Conservation (phyloP, 2,329 filamentous ascomycete species). For the Fusarium humuli region DNA sequence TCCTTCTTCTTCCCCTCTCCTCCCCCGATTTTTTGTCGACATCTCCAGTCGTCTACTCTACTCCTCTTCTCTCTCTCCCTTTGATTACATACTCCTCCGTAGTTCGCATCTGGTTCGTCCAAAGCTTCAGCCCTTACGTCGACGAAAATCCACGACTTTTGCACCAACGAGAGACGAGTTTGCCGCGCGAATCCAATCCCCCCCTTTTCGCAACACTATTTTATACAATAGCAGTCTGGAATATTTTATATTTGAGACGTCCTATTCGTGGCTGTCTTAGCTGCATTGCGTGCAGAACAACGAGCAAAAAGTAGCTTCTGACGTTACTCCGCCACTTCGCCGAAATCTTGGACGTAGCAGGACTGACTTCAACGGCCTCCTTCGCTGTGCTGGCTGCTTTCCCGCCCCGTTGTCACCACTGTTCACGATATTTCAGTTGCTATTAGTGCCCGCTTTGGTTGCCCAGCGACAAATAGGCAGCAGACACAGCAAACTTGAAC, state of each 20-base stretch:
- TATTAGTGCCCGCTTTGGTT: conserved; percentile 26
- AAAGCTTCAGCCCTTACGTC: conserved; percentile 33
- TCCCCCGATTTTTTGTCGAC: conserved; percentile 29
- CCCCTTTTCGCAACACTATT: conserved; percentile 18
- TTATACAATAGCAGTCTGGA: conserved; percentile 10
- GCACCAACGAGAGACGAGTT: conserved; percentile 32
- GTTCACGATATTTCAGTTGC: neutral
- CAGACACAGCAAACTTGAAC: conserved; percentile 1
- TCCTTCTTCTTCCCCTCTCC: conserved; percentile 17
- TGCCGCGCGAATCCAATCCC: conserved; percentile 7
- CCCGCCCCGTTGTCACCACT: conserved; percentile 23
- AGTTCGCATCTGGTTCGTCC: conserved; percentile 24
- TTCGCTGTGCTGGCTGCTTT: conserved; percentile 42
- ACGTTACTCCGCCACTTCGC: conserved; percentile 41
- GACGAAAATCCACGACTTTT: conserved; percentile 35
- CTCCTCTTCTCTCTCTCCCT: conserved; percentile 22
- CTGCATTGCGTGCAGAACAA: conserved; percentile 14
- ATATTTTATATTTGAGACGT: conserved; percentile 12
- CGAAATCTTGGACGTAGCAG: conserved; percentile 1
- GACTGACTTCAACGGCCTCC: conserved; percentile 32
- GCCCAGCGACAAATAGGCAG: conserved; percentile 19
- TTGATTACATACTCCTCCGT: conserved; percentile 28
- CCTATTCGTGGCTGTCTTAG: conserved; percentile 11
- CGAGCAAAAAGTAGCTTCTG: conserved; percentile 37
- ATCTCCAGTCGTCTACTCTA: conserved; percentile 1